Evolutionary conservation across 495 filamentous ascomycete species (phyloP), one percentile per base, ranked within the genome.

Genomic region (Rusavskia elegans): DNA sequence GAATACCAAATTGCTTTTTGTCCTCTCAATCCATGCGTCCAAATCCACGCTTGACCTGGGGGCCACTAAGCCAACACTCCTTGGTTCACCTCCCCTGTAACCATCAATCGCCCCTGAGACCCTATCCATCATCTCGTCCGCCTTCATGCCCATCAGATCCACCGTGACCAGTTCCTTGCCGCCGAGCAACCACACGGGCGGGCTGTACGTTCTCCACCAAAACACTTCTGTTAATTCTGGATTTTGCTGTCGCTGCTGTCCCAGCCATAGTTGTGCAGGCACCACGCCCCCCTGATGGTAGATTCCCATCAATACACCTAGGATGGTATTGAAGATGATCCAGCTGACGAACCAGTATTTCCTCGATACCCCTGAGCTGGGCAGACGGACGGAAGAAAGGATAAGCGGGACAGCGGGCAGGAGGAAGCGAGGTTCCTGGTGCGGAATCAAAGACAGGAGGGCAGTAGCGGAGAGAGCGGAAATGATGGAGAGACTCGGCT

Each of bases 171-270:
- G 66, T 53, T 80, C 81, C 59, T 83, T 82, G 9, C 83, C 77
- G 52, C 89, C 87, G 23, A 97, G 71, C 17, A 98, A 72, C 89
- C 92, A 97, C 20, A 84, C 80, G 0, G 92, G 92, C 7, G 92
- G 92, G 56, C 82, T 85, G 64, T 98, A 98, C 0, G 93, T 97
- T 60, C 94, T 95, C 92, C 92, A 98, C 89, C 89, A 98, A 50
- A 94, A 73, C 3, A 85, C 84, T 11, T 83, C 73, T 5, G 75
- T 77, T n/a, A 79, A 76, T 48, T 77, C 71, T 17, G 52, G 42
- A 66, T 75, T 59, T 38, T 49, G 53, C 57, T 19, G 19, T 27
- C 48, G 40, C 45, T 57, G 59, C 45, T 57, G 37, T 1, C 57
- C 59, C 5, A 61, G 70, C 30, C 68, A 75, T 9, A 78, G 63